phyloP scores from a whole-genome alignment of 257 asterid species.

The Osmanthus fragrans region DNA sequence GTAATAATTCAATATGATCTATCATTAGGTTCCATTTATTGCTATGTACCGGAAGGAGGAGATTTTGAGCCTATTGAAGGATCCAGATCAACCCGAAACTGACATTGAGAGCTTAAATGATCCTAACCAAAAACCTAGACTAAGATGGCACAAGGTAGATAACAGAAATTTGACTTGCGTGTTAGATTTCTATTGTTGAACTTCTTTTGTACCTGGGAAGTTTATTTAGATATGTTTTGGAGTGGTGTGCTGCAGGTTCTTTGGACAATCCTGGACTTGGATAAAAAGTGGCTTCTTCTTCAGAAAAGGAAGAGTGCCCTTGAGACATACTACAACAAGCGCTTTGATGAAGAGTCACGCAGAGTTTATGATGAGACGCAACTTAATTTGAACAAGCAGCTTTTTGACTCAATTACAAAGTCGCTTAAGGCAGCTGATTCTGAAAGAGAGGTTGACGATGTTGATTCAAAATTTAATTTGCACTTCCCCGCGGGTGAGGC shows the following conservation, averaged over 20 bases:
- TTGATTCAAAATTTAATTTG: conserved; percentile 81
- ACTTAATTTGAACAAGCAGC: conserved; percentile 63
- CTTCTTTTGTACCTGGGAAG: neutral
- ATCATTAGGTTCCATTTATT: conserved; percentile 71
- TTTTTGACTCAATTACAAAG: conserved; percentile 69
- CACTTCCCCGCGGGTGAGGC: conserved; percentile 77
- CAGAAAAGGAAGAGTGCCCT: conserved; percentile 92
- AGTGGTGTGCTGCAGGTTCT: conserved; percentile 64
- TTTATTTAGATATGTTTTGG: neutral
- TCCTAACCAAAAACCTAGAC: conserved; percentile 57
- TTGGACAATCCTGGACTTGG: conserved; percentile 92
- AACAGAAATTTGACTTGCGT: neutral
- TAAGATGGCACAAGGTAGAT: conserved; percentile 85
- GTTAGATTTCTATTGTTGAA: neutral
- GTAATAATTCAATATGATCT: conserved; percentile 15
- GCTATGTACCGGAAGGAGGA: conserved; percentile 97
- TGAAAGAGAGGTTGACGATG: conserved; percentile 94
- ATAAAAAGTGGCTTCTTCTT: conserved; percentile 91
- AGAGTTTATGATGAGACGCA: conserved; percentile 83
- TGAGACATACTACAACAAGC: conserved; percentile 61
- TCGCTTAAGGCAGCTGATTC: conserved; percentile 82
- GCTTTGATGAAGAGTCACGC: conserved; percentile 72
- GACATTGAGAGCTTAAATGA: conserved; percentile 39
- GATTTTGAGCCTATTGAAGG: conserved; percentile 72
- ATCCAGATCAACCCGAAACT: conserved; percentile 56